These are phyloP conservation scores for Geosiphon pyriformis DNA, from an alignment of 192 early-diverging fungal genomes.

Conservation along the genomic window DNA sequence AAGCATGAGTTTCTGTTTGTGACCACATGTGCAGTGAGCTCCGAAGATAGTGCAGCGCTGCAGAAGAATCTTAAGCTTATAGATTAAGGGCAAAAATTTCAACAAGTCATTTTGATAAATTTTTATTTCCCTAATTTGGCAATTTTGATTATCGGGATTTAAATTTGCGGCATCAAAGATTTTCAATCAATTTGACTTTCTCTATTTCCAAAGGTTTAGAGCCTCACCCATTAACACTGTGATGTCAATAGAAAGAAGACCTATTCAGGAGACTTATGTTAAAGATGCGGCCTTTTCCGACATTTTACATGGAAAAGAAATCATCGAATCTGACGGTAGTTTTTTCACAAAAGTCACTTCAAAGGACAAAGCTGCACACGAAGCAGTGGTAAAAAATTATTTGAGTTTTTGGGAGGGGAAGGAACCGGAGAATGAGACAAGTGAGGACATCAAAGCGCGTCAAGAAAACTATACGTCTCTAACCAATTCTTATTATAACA, in stretches of 20 bases:
- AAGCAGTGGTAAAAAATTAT: constrained; percentile 64
- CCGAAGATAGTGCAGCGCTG: too few relatives aligned
- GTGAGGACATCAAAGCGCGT: constrained; percentile 50
- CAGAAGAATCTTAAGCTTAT: too few relatives aligned
- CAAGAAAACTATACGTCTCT: constrained; percentile 57
- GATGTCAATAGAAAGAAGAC: not conserved
- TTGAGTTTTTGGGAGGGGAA: constrained; percentile 63
- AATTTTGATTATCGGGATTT: too few relatives aligned
- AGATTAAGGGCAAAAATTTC: too few relatives aligned
- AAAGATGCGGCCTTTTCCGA: constrained; percentile 51
- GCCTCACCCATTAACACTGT: too few relatives aligned
- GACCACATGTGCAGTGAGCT: too few relatives aligned
- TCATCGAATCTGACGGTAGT: constrained; percentile 26
- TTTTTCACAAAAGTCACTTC: constrained; percentile 39
- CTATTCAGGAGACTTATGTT: constrained; percentile 26
- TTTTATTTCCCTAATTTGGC: too few relatives aligned
- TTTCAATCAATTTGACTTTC: too few relatives aligned
- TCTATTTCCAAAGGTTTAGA: too few relatives aligned
- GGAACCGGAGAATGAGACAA: constrained; percentile 46
- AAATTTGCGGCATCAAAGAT: too few relatives aligned
- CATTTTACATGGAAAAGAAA: constrained; percentile 46
- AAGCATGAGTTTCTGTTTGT: too few relatives aligned
- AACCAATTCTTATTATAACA: constrained; percentile 79
- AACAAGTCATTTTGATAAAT: too few relatives aligned
- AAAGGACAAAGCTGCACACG: constrained; percentile 66